Base-by-base conservation (phyloP, 441 rosid species). In the Corymbia calophylla region DNA sequence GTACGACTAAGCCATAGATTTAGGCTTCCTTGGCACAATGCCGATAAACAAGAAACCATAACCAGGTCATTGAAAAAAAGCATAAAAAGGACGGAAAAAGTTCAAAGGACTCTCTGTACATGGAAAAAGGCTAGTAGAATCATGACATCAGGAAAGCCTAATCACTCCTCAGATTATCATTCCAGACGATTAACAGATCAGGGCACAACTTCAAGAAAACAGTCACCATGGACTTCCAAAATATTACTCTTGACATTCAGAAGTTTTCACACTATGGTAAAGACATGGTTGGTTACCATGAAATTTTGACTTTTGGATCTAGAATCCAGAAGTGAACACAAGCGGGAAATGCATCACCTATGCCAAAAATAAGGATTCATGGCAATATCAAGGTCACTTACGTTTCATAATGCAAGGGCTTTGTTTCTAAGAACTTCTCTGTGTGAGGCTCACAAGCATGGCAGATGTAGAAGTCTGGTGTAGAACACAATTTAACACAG, bases 381-480 rank as follows among this genome's bases (percentile, higher is more conserved):
- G 12, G 64, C 48, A 55, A 47, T 25, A 86, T 53, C 62, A n/a
- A 31, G 49, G 44, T 53, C 89, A 89, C 93, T 92, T 91, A 95
- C 98, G 94, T 87, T 29, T 93, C 94, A 51, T 89, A 86, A 90
- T 95, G 93, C 64, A 53, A 56, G 60, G 84, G 82, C 56, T 48
- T 86, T 47, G 91, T 88, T 81, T 89, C 14, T 39, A 92, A 88
- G 84, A 89, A 90, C 90, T 51, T 47, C 64, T 87, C 88, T 44
- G 58, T 44, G 86, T 81, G 89, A 86, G 98, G 98, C 44, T 93
- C 92, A 89, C 99, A 98, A 53, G 99, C 99, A 39, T 97, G 93
- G 92, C 99, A 98, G 86, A 94, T 89, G 91, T 92, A 96, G 44
- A 86, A 70, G 93, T 94, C 90, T 8, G 94, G 94, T 17, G 88